Percentiles rank a stretch among this genome's conserved stretches.
Evolutionary conservation across 2,329 filamentous ascomycete species (phyloP).

Genomic region (Periglandula ipomoeae): DNA sequence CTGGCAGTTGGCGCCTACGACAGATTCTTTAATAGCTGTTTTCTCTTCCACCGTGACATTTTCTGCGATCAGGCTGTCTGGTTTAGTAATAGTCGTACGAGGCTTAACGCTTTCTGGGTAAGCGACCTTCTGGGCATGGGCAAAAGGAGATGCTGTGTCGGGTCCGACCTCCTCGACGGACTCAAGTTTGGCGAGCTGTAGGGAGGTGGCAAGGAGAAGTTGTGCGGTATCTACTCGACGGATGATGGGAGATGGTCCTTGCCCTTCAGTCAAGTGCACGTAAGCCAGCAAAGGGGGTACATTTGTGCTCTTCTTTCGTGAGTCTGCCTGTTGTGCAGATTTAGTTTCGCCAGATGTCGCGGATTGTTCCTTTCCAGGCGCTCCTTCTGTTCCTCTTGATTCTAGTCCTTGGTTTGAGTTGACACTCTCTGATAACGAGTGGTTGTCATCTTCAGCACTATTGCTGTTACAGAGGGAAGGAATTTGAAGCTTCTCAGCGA

Average conservation of each 20-base stretch:
- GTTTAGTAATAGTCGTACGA: conserved; percentile 71
- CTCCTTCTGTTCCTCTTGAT: conserved; percentile 11
- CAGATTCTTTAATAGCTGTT: conserved; percentile 82
- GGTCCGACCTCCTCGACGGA: conserved; percentile 54
- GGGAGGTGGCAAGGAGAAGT: conserved; percentile 70
- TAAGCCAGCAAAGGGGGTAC: conserved; percentile 75
- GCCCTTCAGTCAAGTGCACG: conserved; percentile 52
- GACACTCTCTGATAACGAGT: conserved; percentile 20
- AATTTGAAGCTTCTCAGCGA: conserved; percentile 70
- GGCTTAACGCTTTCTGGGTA: conserved; percentile 74
- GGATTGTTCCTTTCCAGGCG: neutral
- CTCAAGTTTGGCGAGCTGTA: conserved; percentile 79
- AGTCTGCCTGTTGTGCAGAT: neutral
- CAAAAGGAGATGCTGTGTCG: conserved; percentile 58
- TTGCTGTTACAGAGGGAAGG: conserved; percentile 45
- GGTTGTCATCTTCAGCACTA: conserved; percentile 27
- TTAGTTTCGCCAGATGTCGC: neutral
- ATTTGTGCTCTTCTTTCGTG: conserved; percentile 10
- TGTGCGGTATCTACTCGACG: conserved; percentile 82
- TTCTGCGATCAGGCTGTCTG: conserved; percentile 75
- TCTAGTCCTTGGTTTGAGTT: conserved; percentile 17
- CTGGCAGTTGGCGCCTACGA: conserved; percentile 79
- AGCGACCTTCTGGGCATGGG: conserved; percentile 70
- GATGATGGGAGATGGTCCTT: conserved; percentile 52
- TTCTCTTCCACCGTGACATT: conserved; percentile 87